Percentiles rank a stretch among this genome's conserved stretches.
Conservation (phyloP, 257 asterid species). For the Henckelia pumila region DNA sequence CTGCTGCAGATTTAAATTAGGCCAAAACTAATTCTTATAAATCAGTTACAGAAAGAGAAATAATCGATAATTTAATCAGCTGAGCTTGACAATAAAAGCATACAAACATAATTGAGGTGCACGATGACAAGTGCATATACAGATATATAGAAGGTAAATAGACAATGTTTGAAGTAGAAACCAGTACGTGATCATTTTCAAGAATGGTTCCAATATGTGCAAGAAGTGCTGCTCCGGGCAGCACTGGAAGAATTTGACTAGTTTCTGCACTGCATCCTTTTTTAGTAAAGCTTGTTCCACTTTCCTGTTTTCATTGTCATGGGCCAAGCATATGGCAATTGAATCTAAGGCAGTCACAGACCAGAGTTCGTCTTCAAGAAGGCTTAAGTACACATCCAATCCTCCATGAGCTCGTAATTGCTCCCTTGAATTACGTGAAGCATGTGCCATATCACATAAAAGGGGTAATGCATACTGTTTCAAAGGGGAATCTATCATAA, state of each 20-base stretch:
- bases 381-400: constrained; percentile 87
- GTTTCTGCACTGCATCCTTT: constrained; percentile 88
- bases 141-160: not conserved
- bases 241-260: constrained; percentile 85
- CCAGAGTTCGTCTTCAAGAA: constrained; percentile 92
- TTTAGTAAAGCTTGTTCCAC: constrained; percentile 89
- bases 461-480: constrained; percentile 90
- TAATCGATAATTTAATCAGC: not conserved
- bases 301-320: constrained; percentile 85
- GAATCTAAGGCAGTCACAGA: constrained; percentile 98
- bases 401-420: constrained; percentile 99
- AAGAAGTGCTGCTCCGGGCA: constrained; percentile 95
- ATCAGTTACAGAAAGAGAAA: not conserved
- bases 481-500: constrained; percentile 87
- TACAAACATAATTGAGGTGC: constrained; percentile 6
- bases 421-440: constrained; percentile 95
- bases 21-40: not conserved
- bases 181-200: constrained; percentile 90
- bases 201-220: constrained; percentile 93
- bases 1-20: not conserved
- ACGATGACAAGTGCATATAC: not conserved
- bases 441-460: constrained; percentile 99
- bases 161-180: constrained; percentile 17
- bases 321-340: constrained; percentile 96
- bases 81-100: not conserved